Conservation (phyloP, 139 green algal species). For the Micractinium sp. region DNA sequence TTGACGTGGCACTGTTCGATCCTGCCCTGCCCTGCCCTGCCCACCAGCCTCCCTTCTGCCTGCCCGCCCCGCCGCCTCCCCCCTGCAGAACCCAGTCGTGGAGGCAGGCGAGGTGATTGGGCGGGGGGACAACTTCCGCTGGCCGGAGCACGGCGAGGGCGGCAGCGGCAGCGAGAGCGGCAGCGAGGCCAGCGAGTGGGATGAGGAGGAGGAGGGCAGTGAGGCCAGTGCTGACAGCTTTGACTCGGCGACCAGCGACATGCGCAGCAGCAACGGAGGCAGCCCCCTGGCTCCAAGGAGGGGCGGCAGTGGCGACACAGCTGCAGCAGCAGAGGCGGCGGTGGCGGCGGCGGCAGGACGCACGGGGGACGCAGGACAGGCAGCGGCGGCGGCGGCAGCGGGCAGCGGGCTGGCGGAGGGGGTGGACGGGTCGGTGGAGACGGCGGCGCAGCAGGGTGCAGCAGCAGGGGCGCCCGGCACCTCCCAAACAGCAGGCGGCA, state of each 20-base stretch:
- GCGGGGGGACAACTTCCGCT: constrained; percentile 1
- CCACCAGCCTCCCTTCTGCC: too few species aligned
- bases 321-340: too few species aligned
- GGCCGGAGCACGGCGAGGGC: background rate
- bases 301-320: background rate
- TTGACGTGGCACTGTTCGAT: too few species aligned
- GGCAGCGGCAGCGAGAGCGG: background rate
- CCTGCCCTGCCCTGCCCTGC: background rate
- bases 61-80: too few species aligned
- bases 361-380: background rate
- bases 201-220: background rate
- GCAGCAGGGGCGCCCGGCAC: too few species aligned
- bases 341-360: too few species aligned
- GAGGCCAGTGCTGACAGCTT: constrained; percentile 13
- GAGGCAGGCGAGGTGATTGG: background rate
- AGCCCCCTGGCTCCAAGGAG: background rate
- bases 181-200: background rate
- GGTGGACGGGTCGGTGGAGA: too few species aligned
- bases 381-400: too few species aligned
- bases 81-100: background rate
- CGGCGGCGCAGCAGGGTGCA: background rate
- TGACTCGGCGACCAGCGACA: background rate
- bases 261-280: constrained; percentile 8
- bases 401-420: too few species aligned
- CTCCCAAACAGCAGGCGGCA: too few species aligned